Evolutionary conservation across 352 stramenopile species (phyloP).

Genomic region (Phytophthora idaei): DNA sequence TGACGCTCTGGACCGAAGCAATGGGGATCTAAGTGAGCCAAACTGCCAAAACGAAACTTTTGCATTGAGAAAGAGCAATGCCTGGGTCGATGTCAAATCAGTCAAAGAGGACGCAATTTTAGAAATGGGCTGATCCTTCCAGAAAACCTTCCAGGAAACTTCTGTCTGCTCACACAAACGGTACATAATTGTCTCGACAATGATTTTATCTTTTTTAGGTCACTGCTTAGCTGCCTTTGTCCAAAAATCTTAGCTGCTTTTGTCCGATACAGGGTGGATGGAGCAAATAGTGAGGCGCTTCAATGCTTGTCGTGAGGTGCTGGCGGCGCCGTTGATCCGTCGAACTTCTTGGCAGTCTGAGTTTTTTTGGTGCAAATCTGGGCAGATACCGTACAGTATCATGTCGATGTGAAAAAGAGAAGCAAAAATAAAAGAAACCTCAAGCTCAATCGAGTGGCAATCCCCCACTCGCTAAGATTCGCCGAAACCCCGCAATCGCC

Average conservation of each 20-base stretch:
- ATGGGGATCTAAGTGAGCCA: neutral
- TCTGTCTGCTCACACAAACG: constrained; percentile 4
- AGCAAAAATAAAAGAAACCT: constrained; percentile 20
- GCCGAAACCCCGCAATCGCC: constrained; percentile 19
- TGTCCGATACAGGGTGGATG: neutral
- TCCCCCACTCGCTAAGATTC: constrained; percentile 41
- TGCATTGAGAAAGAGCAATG: too few relatives aligned
- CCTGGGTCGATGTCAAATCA: too few relatives aligned
- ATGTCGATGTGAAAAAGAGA: constrained; percentile 9
- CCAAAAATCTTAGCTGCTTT: neutral
- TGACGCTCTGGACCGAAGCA: constrained; percentile 20
- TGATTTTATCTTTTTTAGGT: neutral
- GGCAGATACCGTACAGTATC: neutral
- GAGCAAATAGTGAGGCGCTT: too few relatives aligned
- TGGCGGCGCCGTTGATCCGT: neutral
- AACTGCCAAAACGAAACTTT: too few relatives aligned
- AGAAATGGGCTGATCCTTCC: constrained; percentile 19
- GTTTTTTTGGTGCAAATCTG: constrained; percentile 5
- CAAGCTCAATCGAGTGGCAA: constrained; percentile 3
- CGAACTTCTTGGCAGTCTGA: constrained; percentile 7
- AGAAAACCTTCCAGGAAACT: constrained; percentile 17
- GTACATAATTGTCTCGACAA: constrained; percentile 20
- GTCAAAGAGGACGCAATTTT: neutral
- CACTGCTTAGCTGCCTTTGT: too few relatives aligned
- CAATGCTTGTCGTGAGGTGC: neutral